Evolutionary conservation across 164 flowering plant species (phyloP), one percentile per base, ranked within the genome.

Genomic region (Macadamia integrifolia): DNA sequence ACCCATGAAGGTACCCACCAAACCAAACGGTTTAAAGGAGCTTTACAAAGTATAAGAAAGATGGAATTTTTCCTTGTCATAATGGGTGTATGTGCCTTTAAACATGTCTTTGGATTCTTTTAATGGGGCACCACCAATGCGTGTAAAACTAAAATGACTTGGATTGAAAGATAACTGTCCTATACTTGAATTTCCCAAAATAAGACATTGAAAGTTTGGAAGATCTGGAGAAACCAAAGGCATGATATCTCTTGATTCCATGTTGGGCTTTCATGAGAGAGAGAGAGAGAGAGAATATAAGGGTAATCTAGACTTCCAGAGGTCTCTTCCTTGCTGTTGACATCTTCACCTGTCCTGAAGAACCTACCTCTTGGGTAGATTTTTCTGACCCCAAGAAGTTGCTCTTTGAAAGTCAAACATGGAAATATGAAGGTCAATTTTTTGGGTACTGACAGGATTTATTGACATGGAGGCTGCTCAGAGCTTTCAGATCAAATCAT

Each of bases 41-140:
- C 57, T 52, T 52, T 52, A 52, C 17, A 52, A 52, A 52, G n/a
- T 49, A 63, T 18, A 10, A 60, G 62, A 65, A 74, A 77, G 69
- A 50, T 60, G 68, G 77, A 76, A 75, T 75, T 77, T 72, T n/a
- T n/a, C 72, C 67, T 66, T 77, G 77, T 80, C 73, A 74, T 74
- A 78, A 73, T 79, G 75, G 69, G n/a, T n/a, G n/a, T 35, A 28
- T 71, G 42, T 72, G 50, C 71, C 77, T 78, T 69, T 76, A 61
- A 52, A 75, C 72, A 73, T 72, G 62, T 73, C n/a, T 66, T 66
- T 40, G 74, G 75, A 73, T 78, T 80, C 77, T 71, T 67, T 61
- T 44, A 31, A 53, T 68, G 67, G 57, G 72, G n/a, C 68, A 53
- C 73, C 71, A 71, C 58, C 72, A 67, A 66, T 53, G 53, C 67